phyloP scores from a whole-genome alignment of 2,329 filamentous ascomycete species.

The Waltergamsia citrina region DNA sequence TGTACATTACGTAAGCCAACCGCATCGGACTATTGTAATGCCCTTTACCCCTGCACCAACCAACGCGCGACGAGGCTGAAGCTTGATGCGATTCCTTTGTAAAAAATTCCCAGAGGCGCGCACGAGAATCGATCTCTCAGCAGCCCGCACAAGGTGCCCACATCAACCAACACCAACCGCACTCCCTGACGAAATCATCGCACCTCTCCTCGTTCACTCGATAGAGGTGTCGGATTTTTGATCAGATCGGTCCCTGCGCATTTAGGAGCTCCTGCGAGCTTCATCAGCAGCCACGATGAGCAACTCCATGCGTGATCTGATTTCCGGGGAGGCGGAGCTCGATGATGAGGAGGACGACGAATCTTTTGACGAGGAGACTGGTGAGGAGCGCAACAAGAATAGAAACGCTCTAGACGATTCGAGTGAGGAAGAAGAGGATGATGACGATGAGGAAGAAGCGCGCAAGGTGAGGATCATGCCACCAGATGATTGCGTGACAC shows the following conservation, averaged over 20 bases:
- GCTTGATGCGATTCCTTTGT: conserved; percentile 1
- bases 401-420: conserved; percentile 60
- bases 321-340: conserved; percentile 78
- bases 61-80: conserved; percentile 1
- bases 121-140: no score
- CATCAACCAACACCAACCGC: background rate
- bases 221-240: no score
- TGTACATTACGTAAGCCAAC: conserved; percentile 1
- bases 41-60: background rate
- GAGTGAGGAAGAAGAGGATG: conserved; percentile 85
- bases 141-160: background rate
- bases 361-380: conserved; percentile 69
- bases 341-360: conserved; percentile 81
- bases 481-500: background rate
- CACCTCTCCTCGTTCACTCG: background rate
- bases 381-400: conserved; percentile 40
- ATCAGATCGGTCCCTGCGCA: background rate
- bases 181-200: background rate
- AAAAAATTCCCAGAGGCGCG: conserved; percentile 4
- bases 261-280: background rate
- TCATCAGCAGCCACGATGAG: conserved; percentile 40
- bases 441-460: conserved; percentile 81
- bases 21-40: background rate
- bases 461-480: conserved; percentile 44
- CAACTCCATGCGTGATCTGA: conserved; percentile 60